These are phyloP conservation scores for Niveomyces coronatus DNA, from an alignment of 2,329 filamentous ascomycete species.

Conservation along the genomic window DNA sequence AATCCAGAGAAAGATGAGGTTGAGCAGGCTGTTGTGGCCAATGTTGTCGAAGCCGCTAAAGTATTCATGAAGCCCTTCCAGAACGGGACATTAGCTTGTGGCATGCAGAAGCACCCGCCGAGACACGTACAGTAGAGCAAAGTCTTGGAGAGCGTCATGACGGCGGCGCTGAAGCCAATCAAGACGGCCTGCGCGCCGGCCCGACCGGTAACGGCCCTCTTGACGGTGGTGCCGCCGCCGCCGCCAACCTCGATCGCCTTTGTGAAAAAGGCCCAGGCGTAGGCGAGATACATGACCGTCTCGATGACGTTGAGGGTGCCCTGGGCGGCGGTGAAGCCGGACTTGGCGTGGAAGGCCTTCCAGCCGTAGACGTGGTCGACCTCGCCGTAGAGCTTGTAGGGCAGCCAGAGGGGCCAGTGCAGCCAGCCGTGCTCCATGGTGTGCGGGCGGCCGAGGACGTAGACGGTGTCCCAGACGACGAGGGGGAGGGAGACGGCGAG, in stretches of 20 bases:
- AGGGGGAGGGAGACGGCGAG: constrained; percentile 64
- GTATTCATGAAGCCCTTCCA: constrained; percentile 44
- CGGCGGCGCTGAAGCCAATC: constrained; percentile 40
- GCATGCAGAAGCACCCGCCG: too few species aligned
- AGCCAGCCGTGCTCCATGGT: constrained; percentile 69
- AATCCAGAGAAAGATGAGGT: constrained; percentile 44
- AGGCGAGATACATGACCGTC: constrained; percentile 48
- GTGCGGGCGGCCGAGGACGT: constrained; percentile 69
- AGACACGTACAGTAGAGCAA: constrained; percentile 45
- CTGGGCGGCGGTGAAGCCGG: constrained; percentile 74
- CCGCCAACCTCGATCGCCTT: constrained; percentile 14
- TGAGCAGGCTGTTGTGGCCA: constrained; percentile 38
- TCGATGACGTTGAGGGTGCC: constrained; percentile 58
- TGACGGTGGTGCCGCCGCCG: too few species aligned
- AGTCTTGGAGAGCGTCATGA: constrained; percentile 56
- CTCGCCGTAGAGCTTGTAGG: constrained; percentile 70
- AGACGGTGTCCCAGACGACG: constrained; percentile 71
- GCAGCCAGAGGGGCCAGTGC: constrained; percentile 63
- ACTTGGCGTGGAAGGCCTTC: constrained; percentile 54
- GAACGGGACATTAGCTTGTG: not conserved
- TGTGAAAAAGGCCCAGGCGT: constrained; percentile 36
- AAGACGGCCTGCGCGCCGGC: constrained; percentile 35
- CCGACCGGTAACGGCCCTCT: constrained; percentile 29
- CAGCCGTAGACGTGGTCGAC: constrained; percentile 77
- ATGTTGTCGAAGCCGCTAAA: constrained; percentile 46